Percentiles rank a stretch among this genome's conserved stretches.
Conservation (phyloP, 2,329 filamentous ascomycete genomes). For the Blastomyces parvus region DNA sequence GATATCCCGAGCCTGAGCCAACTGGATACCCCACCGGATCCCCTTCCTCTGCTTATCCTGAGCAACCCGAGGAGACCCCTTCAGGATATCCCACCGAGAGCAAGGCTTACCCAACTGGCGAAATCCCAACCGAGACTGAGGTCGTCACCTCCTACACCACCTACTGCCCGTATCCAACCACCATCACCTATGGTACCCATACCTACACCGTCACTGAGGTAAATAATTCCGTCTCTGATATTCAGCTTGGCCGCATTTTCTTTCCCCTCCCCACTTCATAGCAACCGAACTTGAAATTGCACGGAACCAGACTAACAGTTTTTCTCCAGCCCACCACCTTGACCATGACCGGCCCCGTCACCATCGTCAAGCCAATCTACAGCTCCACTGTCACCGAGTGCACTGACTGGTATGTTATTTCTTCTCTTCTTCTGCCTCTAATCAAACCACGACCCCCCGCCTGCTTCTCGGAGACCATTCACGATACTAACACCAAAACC, state of each 20-base stretch:
- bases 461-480: no score
- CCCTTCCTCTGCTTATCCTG: no score
- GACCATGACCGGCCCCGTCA: conserved; percentile 64
- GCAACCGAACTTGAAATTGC: not conserved
- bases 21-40: no score
- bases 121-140: no score
- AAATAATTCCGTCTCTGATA: conserved; percentile 20
- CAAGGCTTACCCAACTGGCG: not conserved
- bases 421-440: no score
- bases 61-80: not conserved
- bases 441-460: not conserved
- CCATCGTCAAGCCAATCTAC: conserved; percentile 44
- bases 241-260: no score
- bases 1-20: no score
- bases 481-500: conserved; percentile 1
- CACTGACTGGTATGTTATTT: conserved; percentile 31
- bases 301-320: not conserved
- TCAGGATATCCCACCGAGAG: not conserved
- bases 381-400: conserved; percentile 45
- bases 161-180: conserved; percentile 61
- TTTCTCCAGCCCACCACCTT: conserved; percentile 51
- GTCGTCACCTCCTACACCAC: conserved; percentile 43
- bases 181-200: conserved; percentile 52
- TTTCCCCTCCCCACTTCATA: not conserved
- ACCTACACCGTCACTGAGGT: conserved; percentile 62